A percentile compares a stretch with the other conserved stretches of the same genome.
Evolutionary conservation across 495 filamentous ascomycete species (phyloP).

Genomic region (Talaromyces trachyspermus): DNA sequence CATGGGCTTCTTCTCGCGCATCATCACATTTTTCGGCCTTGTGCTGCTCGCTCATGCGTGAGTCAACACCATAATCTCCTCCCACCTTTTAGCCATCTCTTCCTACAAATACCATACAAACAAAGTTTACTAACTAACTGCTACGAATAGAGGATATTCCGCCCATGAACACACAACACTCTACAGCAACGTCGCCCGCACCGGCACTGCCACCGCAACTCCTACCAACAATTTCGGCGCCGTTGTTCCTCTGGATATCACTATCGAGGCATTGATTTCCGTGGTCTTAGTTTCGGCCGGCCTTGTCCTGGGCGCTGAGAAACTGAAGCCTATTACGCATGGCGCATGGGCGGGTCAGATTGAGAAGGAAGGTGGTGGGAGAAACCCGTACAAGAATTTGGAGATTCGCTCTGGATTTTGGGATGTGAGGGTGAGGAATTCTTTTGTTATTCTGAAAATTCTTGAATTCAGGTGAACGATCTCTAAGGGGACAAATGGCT

Average conservation of each 20-base stretch:
- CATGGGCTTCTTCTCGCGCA: constrained; percentile 62
- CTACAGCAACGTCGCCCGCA: constrained; percentile 47
- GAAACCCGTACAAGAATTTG: constrained; percentile 43
- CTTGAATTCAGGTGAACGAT: constrained; percentile 34
- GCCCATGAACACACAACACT: constrained; percentile 75
- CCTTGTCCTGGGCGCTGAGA: constrained; percentile 60
- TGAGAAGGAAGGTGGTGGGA: constrained; percentile 55
- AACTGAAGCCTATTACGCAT: constrained; percentile 72
- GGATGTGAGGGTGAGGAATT: constrained; percentile 55
- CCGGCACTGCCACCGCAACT: constrained; percentile 36
- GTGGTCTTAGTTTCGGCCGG: constrained; percentile 61
- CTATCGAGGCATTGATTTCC: constrained; percentile 56
- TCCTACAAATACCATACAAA: not conserved
- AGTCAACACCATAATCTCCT: too few relatives aligned
- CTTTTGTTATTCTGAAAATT: constrained; percentile 27
- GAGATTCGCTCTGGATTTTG: constrained; percentile 61
- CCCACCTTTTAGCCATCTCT: not conserved
- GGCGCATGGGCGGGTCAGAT: constrained; percentile 77
- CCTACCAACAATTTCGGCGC: constrained; percentile 13
- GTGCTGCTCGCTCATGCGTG: constrained; percentile 69
- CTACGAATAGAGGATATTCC: constrained; percentile 64
- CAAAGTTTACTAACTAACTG: not conserved
- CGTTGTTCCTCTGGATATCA: constrained; percentile 60
- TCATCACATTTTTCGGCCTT: constrained; percentile 56
- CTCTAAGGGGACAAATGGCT: not conserved